Evolutionary conservation across 345 rosid genomes (phyloP).

Genomic region (Boechera retrofracta): DNA sequence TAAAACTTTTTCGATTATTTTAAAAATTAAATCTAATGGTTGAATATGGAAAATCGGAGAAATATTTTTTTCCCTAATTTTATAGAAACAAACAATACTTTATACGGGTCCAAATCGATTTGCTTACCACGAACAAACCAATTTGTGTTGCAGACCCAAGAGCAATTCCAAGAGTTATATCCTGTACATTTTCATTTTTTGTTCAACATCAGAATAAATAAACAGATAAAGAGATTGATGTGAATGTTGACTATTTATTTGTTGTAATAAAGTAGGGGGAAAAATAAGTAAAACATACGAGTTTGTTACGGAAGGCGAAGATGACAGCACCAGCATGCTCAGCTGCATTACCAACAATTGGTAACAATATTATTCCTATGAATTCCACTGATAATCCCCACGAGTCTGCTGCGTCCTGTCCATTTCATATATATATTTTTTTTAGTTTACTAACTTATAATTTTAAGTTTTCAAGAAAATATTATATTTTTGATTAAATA

Average conservation of each 20-base stretch:
- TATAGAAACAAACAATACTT: too few species aligned
- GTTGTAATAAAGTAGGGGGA: neutral
- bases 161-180: conserved; percentile 86
- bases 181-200: conserved; percentile 49
- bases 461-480: neutral
- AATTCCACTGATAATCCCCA: conserved; percentile 92
- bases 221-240: neutral
- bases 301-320: conserved; percentile 84
- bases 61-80: too few species aligned
- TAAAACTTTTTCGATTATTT: too few species aligned
- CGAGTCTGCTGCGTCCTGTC: conserved; percentile 79
- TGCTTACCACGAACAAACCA: conserved; percentile 85
- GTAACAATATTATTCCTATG: conserved; percentile 83
- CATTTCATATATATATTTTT: neutral
- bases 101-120: neutral
- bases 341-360: conserved; percentile 96
- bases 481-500: too few species aligned
- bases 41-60: too few species aligned
- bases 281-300: conserved; percentile 51
- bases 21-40: neutral
- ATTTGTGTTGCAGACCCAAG: conserved; percentile 95
- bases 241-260: neutral
- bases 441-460: neutral
- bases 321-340: conserved; percentile 95
- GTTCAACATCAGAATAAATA: neutral